Evolutionary conservation across 306 rosid species (phyloP).

Genomic region (Rosa persica): DNA sequence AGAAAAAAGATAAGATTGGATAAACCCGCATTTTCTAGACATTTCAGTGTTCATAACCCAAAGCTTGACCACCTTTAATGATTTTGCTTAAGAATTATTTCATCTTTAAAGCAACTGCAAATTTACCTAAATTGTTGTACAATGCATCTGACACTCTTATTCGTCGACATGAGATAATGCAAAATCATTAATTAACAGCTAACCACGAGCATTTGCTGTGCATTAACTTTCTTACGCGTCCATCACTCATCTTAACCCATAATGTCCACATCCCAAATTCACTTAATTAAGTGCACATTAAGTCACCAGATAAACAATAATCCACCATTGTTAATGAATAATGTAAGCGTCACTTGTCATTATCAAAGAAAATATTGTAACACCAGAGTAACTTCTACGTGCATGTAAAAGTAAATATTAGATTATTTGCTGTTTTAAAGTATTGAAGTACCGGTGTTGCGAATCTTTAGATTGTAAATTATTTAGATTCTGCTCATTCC

Average conservation of each 20-base stretch:
- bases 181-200: neutral
- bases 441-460: no score
- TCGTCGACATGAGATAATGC: neutral
- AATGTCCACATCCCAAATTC: conserved; percentile 6
- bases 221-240: conserved; percentile 1
- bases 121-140: neutral
- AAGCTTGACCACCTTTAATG: neutral
- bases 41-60: neutral
- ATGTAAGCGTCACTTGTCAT: neutral
- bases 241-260: neutral
- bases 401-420: no score
- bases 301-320: neutral
- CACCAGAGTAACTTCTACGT: neutral
- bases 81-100: neutral
- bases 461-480: no score
- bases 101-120: neutral
- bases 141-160: neutral
- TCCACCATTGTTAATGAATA: neutral
- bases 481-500: no score
- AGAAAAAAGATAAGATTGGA: neutral
- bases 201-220: neutral
- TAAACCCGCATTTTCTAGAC: neutral
- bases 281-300: conserved; percentile 12
- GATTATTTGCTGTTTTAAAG: no score
- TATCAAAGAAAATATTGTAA: neutral